Base-by-base conservation (phyloP, 257 asterid genomes). In the Solanum chilense region DNA sequence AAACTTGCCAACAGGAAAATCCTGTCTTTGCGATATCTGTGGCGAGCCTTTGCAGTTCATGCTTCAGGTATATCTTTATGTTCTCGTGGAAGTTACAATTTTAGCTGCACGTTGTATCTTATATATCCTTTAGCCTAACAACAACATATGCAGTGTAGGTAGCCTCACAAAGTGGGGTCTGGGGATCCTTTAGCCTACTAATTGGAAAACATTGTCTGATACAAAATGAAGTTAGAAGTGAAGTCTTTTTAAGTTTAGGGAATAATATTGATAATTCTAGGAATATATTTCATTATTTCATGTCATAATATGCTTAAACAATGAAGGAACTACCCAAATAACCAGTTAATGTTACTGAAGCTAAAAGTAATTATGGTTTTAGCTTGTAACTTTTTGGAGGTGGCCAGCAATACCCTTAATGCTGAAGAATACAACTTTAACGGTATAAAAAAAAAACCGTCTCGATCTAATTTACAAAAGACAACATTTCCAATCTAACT, bases 21-120 rank as follows among this genome's bases (percentile, higher is more conserved):
- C 93, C 45, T 91, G 90, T 86, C 89, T 91, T 35, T 97, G 99
- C 88, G 98, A 92, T 92, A 91, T 95, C 86, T 97, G 99, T 85
- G 89, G 92, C 69, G 94, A 94, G 87, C 99, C 99, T 81, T 86
- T 97, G 97, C 99, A 93, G 92, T 97, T 96, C 92, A 89, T 96
- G 90, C 95, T 96, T 74, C 99, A 97, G 99, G 99, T 97, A 92
- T 82, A 42, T 88, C n/a, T n/a, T 56, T 37, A 35, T 73, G 49
- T 37, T 73, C 81, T 74, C 21, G 49, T 37, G 29, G 2, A 74
- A 37, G 81, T 74, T 74, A 21, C 29, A 70, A 16, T 35, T 74
- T 37, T 37, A 20, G 29, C 14, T 74, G 29, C 15, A 37, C 13
- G 81, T 1, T 74, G 29, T 12, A 74, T 74, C 81, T 33, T 33